Base-by-base conservation (phyloP, 257 asterid species). In the Solanum boliviense region DNA sequence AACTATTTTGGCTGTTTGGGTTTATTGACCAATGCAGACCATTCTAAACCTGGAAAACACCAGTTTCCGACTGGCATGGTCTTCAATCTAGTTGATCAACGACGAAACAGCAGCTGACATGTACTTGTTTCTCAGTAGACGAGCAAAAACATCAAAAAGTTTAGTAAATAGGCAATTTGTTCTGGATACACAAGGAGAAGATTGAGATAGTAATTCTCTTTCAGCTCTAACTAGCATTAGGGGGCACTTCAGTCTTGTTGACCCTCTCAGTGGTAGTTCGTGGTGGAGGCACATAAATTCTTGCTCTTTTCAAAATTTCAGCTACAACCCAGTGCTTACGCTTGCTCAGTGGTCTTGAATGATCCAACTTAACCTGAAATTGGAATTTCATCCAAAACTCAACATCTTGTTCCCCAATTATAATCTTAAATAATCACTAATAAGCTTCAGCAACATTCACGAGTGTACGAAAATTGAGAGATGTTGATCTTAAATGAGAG, bases 341-440 rank as follows among this genome's bases (percentile, higher is more conserved):
- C 91, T 95, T 96, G 98, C 99, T 96, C 78, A 96, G 56, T 44
- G 99, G 99, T 90, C 97, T 93, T 86, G 98, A 95, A 46, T 96
- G 95, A 86, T 95, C 98, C 93, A 96, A 88, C 88, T 87, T 94
- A 87, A 94, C 98, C 98, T 96, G 95, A 87, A 92, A 84, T 56
- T 8, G 5, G 18, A 86, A 62, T 82, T 82, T 46, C 20, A 82
- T 82, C 12, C 29, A 18, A 0, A 15, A 29, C 29, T 79, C 27
- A 79, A 8, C 6, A 27, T 79, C 85, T 44, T 3, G 23, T 78
- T 41, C 84, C 9, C 62, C 62, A 52, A 52, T 52, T 52, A 52
- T 52, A 52, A 52, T 52, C 10, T 18, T 52, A 52, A 52, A 18
- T 18, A 1, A 52, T 52, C n/a, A 56, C n/a, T 56, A 56, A 56